These are phyloP conservation scores for Keithomyces neogunnii DNA, from an alignment of 2,329 filamentous ascomycete species.

Conservation along the genomic window DNA sequence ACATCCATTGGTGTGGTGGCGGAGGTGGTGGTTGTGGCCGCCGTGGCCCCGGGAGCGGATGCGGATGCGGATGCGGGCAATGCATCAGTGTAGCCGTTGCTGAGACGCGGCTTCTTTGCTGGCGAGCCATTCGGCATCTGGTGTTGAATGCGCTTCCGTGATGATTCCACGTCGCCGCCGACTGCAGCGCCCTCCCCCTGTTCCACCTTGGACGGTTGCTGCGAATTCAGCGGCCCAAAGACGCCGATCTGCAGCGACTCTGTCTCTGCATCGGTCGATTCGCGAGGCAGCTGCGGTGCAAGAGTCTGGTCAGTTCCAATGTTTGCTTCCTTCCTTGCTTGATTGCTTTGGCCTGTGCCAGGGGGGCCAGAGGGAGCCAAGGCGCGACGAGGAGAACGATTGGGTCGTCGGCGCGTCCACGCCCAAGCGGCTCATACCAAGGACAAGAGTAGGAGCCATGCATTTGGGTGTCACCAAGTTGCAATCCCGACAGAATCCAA, in stretches of 20 bases:
- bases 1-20: slow-evolving; percentile 49
- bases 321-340: not conserved
- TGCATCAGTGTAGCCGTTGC: slow-evolving; percentile 53
- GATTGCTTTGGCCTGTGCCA: not conserved
- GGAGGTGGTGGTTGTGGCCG: slow-evolving; percentile 24
- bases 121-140: slow-evolving; percentile 44
- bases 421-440: not conserved
- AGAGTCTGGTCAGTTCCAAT: slow-evolving; percentile 3
- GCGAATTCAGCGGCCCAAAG: slow-evolving; percentile 46
- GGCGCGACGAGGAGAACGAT: not conserved
- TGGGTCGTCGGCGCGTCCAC: slow-evolving; percentile 1
- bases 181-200: slow-evolving; percentile 27
- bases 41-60: slow-evolving; percentile 18
- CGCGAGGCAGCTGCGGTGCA: slow-evolving; percentile 39
- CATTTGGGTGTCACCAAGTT: not conserved
- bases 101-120: slow-evolving; percentile 50
- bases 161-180: slow-evolving; percentile 30
- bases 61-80: slow-evolving; percentile 13
- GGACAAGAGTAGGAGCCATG: slow-evolving; percentile 3
- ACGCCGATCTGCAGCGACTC: slow-evolving; percentile 42
- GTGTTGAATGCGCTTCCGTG: slow-evolving; percentile 42
- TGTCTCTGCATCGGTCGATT: slow-evolving; percentile 33
- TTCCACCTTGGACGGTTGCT: slow-evolving; percentile 33
- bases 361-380: not conserved
- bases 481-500: not conserved